Conservation (phyloP, 768 basidiomycete species). For the Tulasnella sp. region DNA sequence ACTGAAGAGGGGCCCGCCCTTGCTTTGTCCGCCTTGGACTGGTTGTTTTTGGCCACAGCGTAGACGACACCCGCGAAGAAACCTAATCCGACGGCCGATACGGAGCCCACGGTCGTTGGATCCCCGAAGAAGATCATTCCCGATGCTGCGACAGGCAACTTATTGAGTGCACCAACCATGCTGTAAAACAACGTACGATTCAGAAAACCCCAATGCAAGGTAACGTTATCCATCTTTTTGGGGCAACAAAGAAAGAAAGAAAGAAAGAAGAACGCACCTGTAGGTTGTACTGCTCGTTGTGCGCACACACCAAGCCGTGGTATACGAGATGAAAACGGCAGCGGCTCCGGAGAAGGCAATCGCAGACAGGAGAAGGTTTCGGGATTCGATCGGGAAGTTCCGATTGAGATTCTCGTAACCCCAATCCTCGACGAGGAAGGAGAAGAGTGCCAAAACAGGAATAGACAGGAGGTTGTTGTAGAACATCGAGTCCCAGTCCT, state of each 20-base stretch:
- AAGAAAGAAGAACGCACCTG: conserved; percentile 40
- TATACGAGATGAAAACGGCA: conserved; percentile 95
- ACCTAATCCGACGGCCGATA: conserved; percentile 76
- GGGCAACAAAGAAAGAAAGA: background rate
- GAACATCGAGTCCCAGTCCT: conserved; percentile 99
- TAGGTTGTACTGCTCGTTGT: conserved; percentile 98
- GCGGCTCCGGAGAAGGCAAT: conserved; percentile 97
- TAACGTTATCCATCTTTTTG: too few relatives aligned
- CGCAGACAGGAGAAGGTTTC: conserved; percentile 66
- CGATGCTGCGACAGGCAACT: conserved; percentile 96
- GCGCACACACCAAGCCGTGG: conserved; percentile 97
- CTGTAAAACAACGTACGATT: conserved; percentile 29
- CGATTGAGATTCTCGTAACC: conserved; percentile 54
- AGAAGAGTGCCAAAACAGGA: conserved; percentile 74
- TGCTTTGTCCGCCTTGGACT: conserved; percentile 60
- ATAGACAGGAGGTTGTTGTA: conserved; percentile 96
- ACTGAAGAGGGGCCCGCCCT: conserved; percentile 39
- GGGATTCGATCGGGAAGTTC: conserved; percentile 86
- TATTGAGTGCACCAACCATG: conserved; percentile 97
- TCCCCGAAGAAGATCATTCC: conserved; percentile 98
- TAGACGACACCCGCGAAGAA: conserved; percentile 90
- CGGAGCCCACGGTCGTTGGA: conserved; percentile 72
- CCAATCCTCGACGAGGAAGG: conserved; percentile 85
- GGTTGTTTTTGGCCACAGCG: conserved; percentile 88
- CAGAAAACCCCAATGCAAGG: background rate